Evolutionary conservation across 1,139 yeast species (phyloP).

Genomic region (Candida smagusa): DNA sequence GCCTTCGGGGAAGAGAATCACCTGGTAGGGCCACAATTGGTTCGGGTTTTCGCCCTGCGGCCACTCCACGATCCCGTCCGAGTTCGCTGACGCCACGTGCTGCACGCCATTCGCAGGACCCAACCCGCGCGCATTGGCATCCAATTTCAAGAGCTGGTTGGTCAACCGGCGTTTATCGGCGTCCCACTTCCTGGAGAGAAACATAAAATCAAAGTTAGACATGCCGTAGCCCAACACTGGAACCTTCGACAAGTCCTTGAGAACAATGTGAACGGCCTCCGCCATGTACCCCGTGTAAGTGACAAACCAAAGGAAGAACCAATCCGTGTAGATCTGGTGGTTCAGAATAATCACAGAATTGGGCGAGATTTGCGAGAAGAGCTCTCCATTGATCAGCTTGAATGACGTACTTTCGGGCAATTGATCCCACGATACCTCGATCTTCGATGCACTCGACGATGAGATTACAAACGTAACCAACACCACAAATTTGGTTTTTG

Average conservation of each 20-base stretch:
- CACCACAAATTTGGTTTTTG: slow-evolving; percentile 50
- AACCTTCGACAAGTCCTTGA: slow-evolving; percentile 68
- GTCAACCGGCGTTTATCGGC: slow-evolving; percentile 61
- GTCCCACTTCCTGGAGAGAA: slow-evolving; percentile 82
- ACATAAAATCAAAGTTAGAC: slow-evolving; percentile 75
- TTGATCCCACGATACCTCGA: slow-evolving; percentile 39
- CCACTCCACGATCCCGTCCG: slow-evolving; percentile 26
- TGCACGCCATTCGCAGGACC: slow-evolving; percentile 52
- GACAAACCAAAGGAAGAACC: slow-evolving; percentile 92
- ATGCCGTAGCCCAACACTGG: slow-evolving; percentile 89
- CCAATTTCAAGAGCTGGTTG: slow-evolving; percentile 52
- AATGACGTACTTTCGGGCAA: slow-evolving; percentile 17
- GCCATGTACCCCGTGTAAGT: slow-evolving; percentile 64
- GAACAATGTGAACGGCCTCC: slow-evolving; percentile 66
- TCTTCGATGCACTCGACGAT: slow-evolving; percentile 37
- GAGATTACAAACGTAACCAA: slow-evolving; percentile 44
- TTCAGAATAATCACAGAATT: slow-evolving; percentile 71
- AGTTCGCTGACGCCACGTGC: slow-evolving; percentile 27
- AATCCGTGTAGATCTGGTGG: slow-evolving; percentile 92
- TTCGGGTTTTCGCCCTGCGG: slow-evolving; percentile 32
- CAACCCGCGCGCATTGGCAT: slow-evolving; percentile 48
- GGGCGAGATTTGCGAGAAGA: slow-evolving; percentile 35
- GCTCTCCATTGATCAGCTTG: slow-evolving; percentile 20
- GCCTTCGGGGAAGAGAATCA: slow-evolving; percentile 90
- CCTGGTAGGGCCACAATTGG: slow-evolving; percentile 44